phyloP scores from a whole-genome alignment of 108 stramenopile genomes.

The Nitzschia palea region DNA sequence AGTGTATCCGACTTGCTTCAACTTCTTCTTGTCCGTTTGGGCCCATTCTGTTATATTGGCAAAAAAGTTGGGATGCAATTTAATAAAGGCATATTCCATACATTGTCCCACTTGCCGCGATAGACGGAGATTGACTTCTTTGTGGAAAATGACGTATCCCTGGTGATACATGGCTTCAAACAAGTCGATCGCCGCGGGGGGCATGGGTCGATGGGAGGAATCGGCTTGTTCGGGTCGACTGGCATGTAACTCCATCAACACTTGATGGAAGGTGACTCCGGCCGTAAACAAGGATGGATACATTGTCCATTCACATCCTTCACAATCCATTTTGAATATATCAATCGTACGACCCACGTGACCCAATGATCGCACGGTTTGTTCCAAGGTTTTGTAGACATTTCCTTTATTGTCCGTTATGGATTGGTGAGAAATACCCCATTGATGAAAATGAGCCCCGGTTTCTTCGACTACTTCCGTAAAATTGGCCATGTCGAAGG shows the following conservation, averaged over 20 bases:
- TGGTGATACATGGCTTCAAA: conserved; percentile 41
- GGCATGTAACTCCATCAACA: conserved; percentile 13
- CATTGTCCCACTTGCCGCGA: conserved; percentile 17
- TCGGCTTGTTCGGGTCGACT: too few relatives aligned
- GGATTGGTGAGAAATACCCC: conserved; percentile 43
- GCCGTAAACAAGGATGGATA: not conserved
- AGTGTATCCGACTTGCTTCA: too few relatives aligned
- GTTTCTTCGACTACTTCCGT: conserved; percentile 14
- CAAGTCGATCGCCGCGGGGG: not conserved
- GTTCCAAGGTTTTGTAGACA: conserved; percentile 38
- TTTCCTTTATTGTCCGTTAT: conserved; percentile 11
- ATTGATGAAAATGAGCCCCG: conserved; percentile 42
- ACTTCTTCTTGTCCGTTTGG: too few relatives aligned
- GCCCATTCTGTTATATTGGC: not conserved
- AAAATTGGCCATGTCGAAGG: conserved; percentile 43
- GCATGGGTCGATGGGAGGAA: not conserved
- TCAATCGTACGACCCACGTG: conserved; percentile 60
- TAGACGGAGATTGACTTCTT: conserved; percentile 47
- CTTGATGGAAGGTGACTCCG: conserved; percentile 1
- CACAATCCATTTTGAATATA: conserved; percentile 74
- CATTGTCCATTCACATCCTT: conserved; percentile 23
- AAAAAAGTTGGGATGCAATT: conserved; percentile 23
- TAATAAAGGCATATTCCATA: conserved; percentile 32
- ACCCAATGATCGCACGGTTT: conserved; percentile 53
- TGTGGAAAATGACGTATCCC: conserved; percentile 61